Conservation (phyloP, 805 yeast species). For the Candida corydali region DNA sequence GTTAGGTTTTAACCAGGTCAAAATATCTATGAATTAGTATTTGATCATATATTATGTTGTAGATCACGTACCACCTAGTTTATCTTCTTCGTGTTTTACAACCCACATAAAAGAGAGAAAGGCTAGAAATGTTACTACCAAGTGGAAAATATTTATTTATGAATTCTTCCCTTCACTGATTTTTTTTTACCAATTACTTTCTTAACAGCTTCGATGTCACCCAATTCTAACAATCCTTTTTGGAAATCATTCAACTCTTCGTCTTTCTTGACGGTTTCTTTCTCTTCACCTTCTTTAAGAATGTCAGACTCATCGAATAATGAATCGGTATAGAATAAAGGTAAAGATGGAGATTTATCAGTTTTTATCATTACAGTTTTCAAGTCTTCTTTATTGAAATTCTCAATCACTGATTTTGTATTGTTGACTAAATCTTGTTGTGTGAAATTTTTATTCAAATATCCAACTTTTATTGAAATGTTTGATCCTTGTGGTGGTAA, state of each 20-base stretch:
- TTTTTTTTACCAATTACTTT: slow-evolving; percentile 55
- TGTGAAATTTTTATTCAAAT: slow-evolving; percentile 33
- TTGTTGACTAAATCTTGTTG: slow-evolving; percentile 55
- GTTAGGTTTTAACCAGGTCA: slow-evolving; percentile 8
- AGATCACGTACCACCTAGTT: slow-evolving; percentile 9
- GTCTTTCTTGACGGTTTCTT: slow-evolving; percentile 10
- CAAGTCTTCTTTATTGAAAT: slow-evolving; percentile 42
- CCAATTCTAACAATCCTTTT: slow-evolving; percentile 74
- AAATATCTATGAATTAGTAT: neutral
- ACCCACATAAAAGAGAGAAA: slow-evolving; percentile 8
- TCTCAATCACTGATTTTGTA: slow-evolving; percentile 48
- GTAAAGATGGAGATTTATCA: slow-evolving; percentile 73
- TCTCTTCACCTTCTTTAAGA: slow-evolving; percentile 12
- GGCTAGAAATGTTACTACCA: neutral
- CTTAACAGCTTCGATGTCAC: slow-evolving; percentile 69
- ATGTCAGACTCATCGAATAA: slow-evolving; percentile 48
- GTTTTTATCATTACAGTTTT: slow-evolving; percentile 67
- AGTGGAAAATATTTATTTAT: slow-evolving; percentile 10
- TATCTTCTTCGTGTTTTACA: slow-evolving; percentile 8
- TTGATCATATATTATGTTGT: neutral
- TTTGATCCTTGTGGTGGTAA: slow-evolving; percentile 72
- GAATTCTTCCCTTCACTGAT: slow-evolving; percentile 13
- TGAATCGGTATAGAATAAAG: slow-evolving; percentile 67
- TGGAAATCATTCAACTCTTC: slow-evolving; percentile 55
- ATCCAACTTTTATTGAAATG: slow-evolving; percentile 64